Evolutionary conservation across 148 eudicot genomes (phyloP).

Genomic region (Rhododendron ovatum): DNA sequence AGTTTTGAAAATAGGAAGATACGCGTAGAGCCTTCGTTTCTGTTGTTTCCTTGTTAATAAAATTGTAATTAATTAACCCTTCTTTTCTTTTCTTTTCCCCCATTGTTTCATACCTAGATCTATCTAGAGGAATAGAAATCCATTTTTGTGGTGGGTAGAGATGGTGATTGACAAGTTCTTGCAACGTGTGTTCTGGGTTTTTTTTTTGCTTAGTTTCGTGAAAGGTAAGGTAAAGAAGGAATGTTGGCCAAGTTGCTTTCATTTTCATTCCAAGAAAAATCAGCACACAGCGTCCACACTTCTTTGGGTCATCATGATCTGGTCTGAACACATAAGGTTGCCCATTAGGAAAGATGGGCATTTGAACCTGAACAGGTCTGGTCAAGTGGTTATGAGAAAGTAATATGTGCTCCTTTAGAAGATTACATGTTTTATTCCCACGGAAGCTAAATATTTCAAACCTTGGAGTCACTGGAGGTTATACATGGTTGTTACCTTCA

Average conservation of each 20-base stretch:
- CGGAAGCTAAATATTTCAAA: too few species aligned
- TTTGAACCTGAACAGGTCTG: too few species aligned
- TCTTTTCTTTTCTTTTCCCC: too few species aligned
- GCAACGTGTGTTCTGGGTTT: background rate
- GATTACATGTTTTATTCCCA: too few species aligned
- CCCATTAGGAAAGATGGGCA: background rate
- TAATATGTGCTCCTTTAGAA: too few species aligned
- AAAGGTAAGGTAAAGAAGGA: background rate
- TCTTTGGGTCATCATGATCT: background rate
- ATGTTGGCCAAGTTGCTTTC: background rate
- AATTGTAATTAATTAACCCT: background rate
- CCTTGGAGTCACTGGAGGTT: too few species aligned
- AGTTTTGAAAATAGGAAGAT: constrained; percentile 54
- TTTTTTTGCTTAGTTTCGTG: background rate
- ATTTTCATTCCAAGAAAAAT: background rate
- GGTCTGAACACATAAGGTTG: background rate
- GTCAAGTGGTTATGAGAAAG: too few species aligned
- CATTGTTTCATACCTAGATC: background rate
- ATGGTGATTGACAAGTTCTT: background rate
- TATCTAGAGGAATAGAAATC: background rate
- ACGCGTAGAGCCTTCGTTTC: constrained; percentile 60
- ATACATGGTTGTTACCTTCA: too few species aligned
- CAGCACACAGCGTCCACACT: background rate
- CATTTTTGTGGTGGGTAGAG: background rate
- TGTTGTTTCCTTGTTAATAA: constrained; percentile 75